Base-by-base conservation (phyloP, 2,329 filamentous ascomycete species). In the Cercospora canescens region DNA sequence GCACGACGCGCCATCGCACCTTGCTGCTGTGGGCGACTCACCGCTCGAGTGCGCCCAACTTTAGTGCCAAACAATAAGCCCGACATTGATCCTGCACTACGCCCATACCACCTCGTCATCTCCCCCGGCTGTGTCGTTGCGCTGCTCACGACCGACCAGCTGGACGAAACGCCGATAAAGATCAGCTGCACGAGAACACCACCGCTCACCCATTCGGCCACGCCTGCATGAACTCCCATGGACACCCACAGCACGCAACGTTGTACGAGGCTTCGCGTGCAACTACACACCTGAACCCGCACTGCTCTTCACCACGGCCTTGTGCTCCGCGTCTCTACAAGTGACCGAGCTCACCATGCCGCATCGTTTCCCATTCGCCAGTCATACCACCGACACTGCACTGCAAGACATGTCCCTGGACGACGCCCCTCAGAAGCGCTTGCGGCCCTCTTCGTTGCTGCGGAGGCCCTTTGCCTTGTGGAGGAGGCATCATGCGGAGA, bases 301-400 rank as follows among this genome's bases (percentile, higher is more conserved):
- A 6, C 35, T n/a, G 35, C 35, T 39, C 35, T 7, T 30, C 28
- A 48, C 39, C 28, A 28, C 30, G 14, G 60, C 60, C 28, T 26
- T 52, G 48, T 24, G 52, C 52, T 54, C 64, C 2, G 18, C 11
- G 45, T 16, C 55, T 58, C 56, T 68, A 62, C 64, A 63, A 68
- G 50, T 54, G 57, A 66, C 56, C 34, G 55, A 66, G 62, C 62
- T 39, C 59, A 71, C 57, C 63, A 76, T 76, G 75, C 73, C 75
- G 69, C 73, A 76, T 45, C 69, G 72, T 34, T 72, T 76, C 71
- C 69, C 74, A 70, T 74, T 75, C 66, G 67, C 67, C 67, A 71
- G 69, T 62, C 67, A 72, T 69, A 55, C 34, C 62, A 61, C 67
- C 58, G 63, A 69, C 55, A 26, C 39, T 62, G 60, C 45, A 37